Evolutionary conservation across 1,139 yeast genomes (phyloP).

Genomic region (Hyphopichia pseudoburtonii): DNA sequence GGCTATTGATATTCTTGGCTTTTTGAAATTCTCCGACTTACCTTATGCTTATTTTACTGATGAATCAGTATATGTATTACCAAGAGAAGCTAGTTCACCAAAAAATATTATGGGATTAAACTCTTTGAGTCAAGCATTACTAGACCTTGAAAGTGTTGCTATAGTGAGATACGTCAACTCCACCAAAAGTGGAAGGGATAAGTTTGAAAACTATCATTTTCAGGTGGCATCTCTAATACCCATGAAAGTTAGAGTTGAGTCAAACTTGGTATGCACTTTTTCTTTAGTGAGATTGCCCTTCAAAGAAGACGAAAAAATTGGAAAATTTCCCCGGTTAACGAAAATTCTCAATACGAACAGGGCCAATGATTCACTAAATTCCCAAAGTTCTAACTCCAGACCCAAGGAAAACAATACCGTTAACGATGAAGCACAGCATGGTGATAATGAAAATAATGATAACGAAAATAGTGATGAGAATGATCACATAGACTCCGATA

Average conservation of each 20-base stretch:
- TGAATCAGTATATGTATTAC: slow-evolving; percentile 59
- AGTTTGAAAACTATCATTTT: too few species aligned
- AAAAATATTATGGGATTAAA: slow-evolving; percentile 48
- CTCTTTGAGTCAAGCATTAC: slow-evolving; percentile 56
- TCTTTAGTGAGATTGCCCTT: slow-evolving; percentile 61
- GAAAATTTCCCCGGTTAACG: slow-evolving; percentile 56
- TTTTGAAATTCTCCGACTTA: slow-evolving; percentile 43
- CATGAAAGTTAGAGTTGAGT: slow-evolving; percentile 19
- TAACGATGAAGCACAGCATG: background rate
- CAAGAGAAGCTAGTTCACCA: slow-evolving; percentile 31
- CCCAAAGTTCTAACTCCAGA: too few species aligned
- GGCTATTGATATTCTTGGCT: slow-evolving; percentile 66
- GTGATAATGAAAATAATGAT: slow-evolving; percentile 22
- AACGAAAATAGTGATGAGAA: slow-evolving; percentile 10
- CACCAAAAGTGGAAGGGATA: slow-evolving; percentile 39
- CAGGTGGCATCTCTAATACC: slow-evolving; percentile 63
- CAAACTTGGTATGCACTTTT: slow-evolving; percentile 27
- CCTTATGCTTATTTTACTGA: slow-evolving; percentile 62
- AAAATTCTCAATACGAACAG: slow-evolving; percentile 14
- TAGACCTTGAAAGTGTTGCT: slow-evolving; percentile 49
- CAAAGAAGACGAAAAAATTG: slow-evolving; percentile 71
- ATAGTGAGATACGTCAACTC: slow-evolving; percentile 63
- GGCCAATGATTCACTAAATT: background rate
- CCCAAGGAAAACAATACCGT: background rate
- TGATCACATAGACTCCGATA: too few species aligned